Conservation (phyloP, 345 rosid genomes). For the Conringia planisiliqua region DNA sequence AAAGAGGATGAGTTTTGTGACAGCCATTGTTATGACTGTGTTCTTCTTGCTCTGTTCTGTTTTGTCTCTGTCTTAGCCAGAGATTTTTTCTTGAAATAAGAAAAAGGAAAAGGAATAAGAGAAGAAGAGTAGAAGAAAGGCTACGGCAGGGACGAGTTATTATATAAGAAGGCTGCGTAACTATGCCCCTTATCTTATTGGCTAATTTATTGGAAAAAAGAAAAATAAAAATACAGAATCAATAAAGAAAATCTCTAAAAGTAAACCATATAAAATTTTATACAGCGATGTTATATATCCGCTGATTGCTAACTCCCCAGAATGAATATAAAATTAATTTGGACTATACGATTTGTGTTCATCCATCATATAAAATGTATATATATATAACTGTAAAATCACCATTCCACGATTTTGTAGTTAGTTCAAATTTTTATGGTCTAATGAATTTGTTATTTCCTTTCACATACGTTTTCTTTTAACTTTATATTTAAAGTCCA, state of each 20-base stretch:
- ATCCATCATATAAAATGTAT: no score
- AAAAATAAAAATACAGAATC: neutral
- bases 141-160: slow-evolving; percentile 22
- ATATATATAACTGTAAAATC: no score
- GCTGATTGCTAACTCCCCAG: neutral
- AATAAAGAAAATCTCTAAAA: neutral
- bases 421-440: no score
- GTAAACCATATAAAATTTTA: neutral
- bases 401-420: no score
- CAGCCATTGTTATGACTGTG: slow-evolving; percentile 45
- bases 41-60: slow-evolving; percentile 16
- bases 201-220: neutral
- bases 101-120: neutral
- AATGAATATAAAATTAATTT: neutral
- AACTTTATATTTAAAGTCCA: neutral
- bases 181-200: slow-evolving; percentile 10
- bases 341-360: no score
- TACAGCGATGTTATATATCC: neutral
- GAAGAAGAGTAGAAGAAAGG: slow-evolving; percentile 20
- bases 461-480: neutral
- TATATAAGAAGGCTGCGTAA: slow-evolving; percentile 24
- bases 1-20: slow-evolving; percentile 35
- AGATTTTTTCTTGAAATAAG: slow-evolving; percentile 4
- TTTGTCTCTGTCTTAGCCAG: slow-evolving; percentile 24
- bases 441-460: neutral